A percentile compares a stretch with the other conserved stretches of the same genome.
phyloP scores from a whole-genome alignment of 805 yeast species.

The Cyberlindnera xylosilytica region DNA sequence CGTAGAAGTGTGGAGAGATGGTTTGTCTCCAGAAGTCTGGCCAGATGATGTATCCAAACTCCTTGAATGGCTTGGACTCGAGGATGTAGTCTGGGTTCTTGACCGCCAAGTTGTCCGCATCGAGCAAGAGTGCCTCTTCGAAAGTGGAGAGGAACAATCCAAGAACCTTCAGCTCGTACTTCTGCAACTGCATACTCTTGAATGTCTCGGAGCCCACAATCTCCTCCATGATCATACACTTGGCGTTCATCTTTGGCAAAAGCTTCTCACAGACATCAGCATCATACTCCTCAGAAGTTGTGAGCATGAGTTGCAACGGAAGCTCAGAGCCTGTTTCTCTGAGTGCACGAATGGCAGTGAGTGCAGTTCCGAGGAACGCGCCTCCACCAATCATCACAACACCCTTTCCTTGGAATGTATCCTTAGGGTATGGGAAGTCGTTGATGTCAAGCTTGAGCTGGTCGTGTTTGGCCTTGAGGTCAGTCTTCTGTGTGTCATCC shows the following conservation, averaged over 20 bases:
- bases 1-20: slow-evolving; percentile 56
- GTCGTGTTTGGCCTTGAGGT: slow-evolving; percentile 20
- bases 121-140: slow-evolving; percentile 42
- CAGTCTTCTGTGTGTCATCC: slow-evolving; percentile 18
- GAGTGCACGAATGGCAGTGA: slow-evolving; percentile 36
- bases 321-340: slow-evolving; percentile 41
- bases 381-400: slow-evolving; percentile 44
- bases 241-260: slow-evolving; percentile 39
- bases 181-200: slow-evolving; percentile 20
- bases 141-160: slow-evolving; percentile 46
- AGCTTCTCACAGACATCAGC: slow-evolving; percentile 40
- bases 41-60: slow-evolving; percentile 54
- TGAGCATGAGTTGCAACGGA: slow-evolving; percentile 44
- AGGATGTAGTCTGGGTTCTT: slow-evolving; percentile 47
- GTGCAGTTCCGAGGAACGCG: slow-evolving; percentile 38
- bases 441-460: slow-evolving; percentile 21
- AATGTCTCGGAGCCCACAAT: slow-evolving; percentile 31
- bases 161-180: slow-evolving; percentile 30
- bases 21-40: slow-evolving; percentile 72
- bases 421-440: slow-evolving; percentile 22
- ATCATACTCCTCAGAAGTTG: slow-evolving; percentile 39
- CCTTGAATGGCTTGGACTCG: slow-evolving; percentile 40
- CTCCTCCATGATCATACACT: slow-evolving; percentile 38
- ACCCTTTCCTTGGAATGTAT: slow-evolving; percentile 25
- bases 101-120: slow-evolving; percentile 46